Percentiles rank a stretch among this genome's conserved stretches.
Conservation (phyloP, 2,329 filamentous ascomycete genomes). For the Pseudocercospora macadamiae region DNA sequence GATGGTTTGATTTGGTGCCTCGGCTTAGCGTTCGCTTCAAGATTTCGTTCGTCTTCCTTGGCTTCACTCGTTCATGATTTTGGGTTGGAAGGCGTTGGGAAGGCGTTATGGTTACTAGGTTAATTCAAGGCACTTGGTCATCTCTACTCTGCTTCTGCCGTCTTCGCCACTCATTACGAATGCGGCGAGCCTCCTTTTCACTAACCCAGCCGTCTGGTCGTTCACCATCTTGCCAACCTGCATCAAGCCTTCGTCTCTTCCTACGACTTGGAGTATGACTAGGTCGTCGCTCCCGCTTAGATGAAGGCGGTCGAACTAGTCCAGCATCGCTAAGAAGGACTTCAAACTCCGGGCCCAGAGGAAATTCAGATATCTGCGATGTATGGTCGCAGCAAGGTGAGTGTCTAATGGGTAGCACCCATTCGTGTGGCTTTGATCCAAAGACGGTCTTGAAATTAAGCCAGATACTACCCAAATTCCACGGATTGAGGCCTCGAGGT, state of each 20-base stretch:
- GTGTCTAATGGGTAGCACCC: constrained; percentile 75
- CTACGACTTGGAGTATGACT: constrained; percentile 19
- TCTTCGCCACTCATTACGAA: constrained; percentile 27
- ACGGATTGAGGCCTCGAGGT: constrained; percentile 77
- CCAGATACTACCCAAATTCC: constrained; percentile 68
- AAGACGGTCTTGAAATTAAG: constrained; percentile 80
- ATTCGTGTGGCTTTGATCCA: constrained; percentile 71
- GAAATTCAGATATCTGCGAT: constrained; percentile 37
- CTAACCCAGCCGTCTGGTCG: constrained; percentile 37
- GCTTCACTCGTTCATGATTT: no score
- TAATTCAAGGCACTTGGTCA: background rate
- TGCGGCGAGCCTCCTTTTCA: constrained; percentile 36
- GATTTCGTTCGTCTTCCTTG: no score
- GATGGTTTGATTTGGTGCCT: background rate
- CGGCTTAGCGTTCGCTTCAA: background rate
- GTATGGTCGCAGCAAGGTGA: constrained; percentile 73
- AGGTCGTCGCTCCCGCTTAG: constrained; percentile 16
- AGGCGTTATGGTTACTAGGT: no score
- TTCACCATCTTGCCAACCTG: constrained; percentile 40
- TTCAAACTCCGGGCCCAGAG: constrained; percentile 40
- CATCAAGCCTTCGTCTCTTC: constrained; percentile 30
- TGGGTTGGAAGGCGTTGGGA: background rate
- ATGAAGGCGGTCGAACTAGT: constrained; percentile 25
- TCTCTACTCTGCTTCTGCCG: constrained; percentile 15
- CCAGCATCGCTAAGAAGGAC: constrained; percentile 37